Conservation (phyloP, 2,329 filamentous ascomycete genomes). For the Arthrinium puccinioides region DNA sequence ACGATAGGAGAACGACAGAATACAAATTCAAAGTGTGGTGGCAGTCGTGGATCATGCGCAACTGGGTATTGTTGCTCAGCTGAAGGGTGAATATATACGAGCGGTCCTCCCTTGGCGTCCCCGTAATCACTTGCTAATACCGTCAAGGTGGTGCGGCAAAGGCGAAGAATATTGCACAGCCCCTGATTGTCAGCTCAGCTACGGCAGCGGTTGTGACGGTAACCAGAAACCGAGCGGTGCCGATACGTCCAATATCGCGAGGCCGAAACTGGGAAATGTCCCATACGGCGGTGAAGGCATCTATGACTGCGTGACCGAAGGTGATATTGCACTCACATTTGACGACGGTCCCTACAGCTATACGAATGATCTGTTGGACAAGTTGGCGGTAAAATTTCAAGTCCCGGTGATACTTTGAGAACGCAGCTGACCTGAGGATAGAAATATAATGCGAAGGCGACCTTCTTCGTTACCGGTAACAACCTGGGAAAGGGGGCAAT, state of each 20-base stretch:
- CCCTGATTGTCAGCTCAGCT: slow-evolving; percentile 28
- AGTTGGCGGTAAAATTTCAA: slow-evolving; percentile 22
- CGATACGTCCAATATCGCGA: slow-evolving; percentile 35
- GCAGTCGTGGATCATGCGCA: slow-evolving; percentile 16
- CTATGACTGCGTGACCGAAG: slow-evolving; percentile 40
- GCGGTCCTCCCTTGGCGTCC: not conserved
- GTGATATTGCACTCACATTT: slow-evolving; percentile 55
- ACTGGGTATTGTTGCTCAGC: slow-evolving; percentile 21
- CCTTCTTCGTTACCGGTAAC: slow-evolving; percentile 54
- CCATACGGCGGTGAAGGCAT: slow-evolving; percentile 38
- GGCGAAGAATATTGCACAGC: slow-evolving; percentile 18
- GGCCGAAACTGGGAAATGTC: slow-evolving; percentile 39
- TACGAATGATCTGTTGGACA: slow-evolving; percentile 50
- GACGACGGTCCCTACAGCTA: slow-evolving; percentile 57
- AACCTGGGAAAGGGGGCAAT: slow-evolving; percentile 44
- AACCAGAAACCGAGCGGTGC: slow-evolving; percentile 35
- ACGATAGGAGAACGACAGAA: slow-evolving; percentile 17
- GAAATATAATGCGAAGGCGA: slow-evolving; percentile 50
- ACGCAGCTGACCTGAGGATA: slow-evolving; percentile 22
- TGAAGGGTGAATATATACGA: slow-evolving; percentile 17
- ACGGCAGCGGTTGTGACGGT: slow-evolving; percentile 39
- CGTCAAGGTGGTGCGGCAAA: slow-evolving; percentile 16
- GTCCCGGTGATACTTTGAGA: not conserved
- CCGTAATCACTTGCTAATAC: slow-evolving; percentile 8
- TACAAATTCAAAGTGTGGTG: slow-evolving; percentile 16